Percentiles rank a stretch among this genome's conserved stretches.
Conservation (phyloP, 2,329 filamentous ascomycete genomes). For the Aspergillus melleus region DNA sequence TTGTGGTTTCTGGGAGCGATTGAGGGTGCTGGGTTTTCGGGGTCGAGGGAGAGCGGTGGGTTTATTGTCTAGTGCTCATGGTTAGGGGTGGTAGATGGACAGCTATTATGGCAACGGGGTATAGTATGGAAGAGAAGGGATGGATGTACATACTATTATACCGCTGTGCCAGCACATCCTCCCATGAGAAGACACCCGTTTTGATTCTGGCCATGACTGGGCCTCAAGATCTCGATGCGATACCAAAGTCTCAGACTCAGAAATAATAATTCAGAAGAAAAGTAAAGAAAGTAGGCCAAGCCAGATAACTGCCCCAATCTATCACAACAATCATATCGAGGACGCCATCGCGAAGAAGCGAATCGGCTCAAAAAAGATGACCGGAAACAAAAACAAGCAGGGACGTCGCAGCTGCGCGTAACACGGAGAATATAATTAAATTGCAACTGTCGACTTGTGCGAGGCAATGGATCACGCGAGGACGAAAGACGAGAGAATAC, state of each 20-base stretch:
- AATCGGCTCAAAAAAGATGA: not conserved
- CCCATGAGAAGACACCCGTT: slow-evolving; percentile 41
- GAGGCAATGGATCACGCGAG: not conserved
- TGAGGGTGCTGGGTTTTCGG: slow-evolving; percentile 13
- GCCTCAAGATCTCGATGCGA: not conserved
- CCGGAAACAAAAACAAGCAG: not conserved
- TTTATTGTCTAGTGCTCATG: slow-evolving; percentile 28
- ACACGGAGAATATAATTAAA: slow-evolving; percentile 1
- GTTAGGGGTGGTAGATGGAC: not conserved
- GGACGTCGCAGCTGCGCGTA: not conserved
- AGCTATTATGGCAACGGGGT: not conserved
- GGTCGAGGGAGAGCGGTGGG: slow-evolving; percentile 24
- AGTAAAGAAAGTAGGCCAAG: not conserved
- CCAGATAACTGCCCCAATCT: not conserved
- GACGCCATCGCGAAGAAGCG: not conserved
- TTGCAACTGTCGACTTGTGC: not conserved
- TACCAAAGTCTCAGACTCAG: not conserved
- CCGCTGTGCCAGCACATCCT: slow-evolving; percentile 41
- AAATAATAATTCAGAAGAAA: not conserved
- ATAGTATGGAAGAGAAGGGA: not conserved
- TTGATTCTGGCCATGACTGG: slow-evolving; percentile 35
- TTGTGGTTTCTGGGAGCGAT: not conserved
- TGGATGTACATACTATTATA: slow-evolving; percentile 36
- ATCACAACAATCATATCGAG: slow-evolving; percentile 2
- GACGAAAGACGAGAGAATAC: not conserved